These are phyloP conservation scores for Colletotrichum australisinense DNA, from an alignment of 2,329 filamentous ascomycete species.

Conservation along the genomic window DNA sequence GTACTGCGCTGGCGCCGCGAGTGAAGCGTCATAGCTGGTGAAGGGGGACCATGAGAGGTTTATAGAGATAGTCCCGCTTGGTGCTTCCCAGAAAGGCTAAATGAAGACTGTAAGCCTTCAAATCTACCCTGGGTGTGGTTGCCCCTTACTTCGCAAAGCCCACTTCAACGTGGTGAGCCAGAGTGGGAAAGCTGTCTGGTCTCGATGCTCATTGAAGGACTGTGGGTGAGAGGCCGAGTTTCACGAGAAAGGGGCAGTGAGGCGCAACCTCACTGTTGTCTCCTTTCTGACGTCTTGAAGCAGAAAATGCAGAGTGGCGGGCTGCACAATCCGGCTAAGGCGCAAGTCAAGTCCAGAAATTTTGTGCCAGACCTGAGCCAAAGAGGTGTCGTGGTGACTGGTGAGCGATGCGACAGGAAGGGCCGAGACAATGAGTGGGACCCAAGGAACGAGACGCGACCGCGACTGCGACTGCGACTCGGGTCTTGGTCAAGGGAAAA, in stretches of 20 bases:
- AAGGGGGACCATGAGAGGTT: conserved; percentile 41
- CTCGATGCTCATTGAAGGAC: conserved; percentile 19
- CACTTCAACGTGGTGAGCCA: conserved; percentile 26
- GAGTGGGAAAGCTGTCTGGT: conserved; percentile 6
- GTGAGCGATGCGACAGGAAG: conserved; percentile 14
- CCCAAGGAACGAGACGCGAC: conserved; percentile 23
- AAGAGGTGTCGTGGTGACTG: conserved; percentile 13
- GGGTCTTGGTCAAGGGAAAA: conserved; percentile 4
- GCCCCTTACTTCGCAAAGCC: conserved; percentile 27
- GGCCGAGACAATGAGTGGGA: conserved; percentile 11
- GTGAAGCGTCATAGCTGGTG: conserved; percentile 60
- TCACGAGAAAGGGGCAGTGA: conserved; percentile 2
- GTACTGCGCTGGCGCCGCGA: conserved; percentile 59
- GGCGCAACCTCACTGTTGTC: neutral
- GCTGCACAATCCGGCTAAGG: neutral
- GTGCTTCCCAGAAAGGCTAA: conserved; percentile 14
- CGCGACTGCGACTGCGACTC: conserved; percentile 34
- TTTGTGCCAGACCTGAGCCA: neutral
- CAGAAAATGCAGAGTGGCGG: neutral
- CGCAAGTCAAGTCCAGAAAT: conserved; percentile 1
- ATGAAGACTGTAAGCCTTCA: conserved; percentile 12
- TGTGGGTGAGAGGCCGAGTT: neutral
- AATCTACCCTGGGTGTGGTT: neutral
- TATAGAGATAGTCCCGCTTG: conserved; percentile 22
- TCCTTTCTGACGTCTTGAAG: conserved; percentile 1